These are phyloP conservation scores for Parascedosporium putredinis DNA, from an alignment of 2,329 filamentous ascomycete species.

Conservation along the genomic window DNA sequence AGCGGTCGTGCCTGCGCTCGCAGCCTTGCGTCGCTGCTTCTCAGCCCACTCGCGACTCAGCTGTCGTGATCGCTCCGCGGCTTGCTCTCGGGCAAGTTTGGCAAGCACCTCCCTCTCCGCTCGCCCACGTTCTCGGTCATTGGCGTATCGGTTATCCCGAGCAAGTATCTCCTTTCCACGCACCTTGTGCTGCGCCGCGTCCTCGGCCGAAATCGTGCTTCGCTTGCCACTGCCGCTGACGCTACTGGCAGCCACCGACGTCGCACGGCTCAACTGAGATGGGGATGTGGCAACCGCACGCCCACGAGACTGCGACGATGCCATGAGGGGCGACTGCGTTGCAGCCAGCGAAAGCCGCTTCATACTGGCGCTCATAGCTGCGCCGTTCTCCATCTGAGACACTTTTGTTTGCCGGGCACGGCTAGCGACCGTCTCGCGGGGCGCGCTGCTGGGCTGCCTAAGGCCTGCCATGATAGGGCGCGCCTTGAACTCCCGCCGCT, in stretches of 20 bases:
- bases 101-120: slow-evolving; percentile 43
- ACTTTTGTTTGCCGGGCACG: slow-evolving; percentile 39
- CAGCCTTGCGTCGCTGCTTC: slow-evolving; percentile 37
- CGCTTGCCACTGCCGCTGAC: slow-evolving; percentile 23
- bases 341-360: slow-evolving; percentile 17
- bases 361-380: slow-evolving; percentile 11
- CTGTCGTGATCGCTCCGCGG: slow-evolving; percentile 49
- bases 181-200: slow-evolving; percentile 37
- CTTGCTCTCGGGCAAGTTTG: slow-evolving; percentile 45
- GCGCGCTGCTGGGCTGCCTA: slow-evolving; percentile 27
- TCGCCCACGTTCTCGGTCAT: slow-evolving; percentile 41
- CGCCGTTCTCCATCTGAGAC: slow-evolving; percentile 18
- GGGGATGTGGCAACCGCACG: slow-evolving; percentile 16
- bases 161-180: slow-evolving; percentile 44
- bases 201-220: slow-evolving; percentile 40
- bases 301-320: slow-evolving; percentile 16
- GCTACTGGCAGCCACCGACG: slow-evolving; percentile 36
- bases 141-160: slow-evolving; percentile 36
- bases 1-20: slow-evolving; percentile 8
- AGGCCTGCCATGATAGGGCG: slow-evolving; percentile 40
- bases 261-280: slow-evolving; percentile 24
- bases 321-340: slow-evolving; percentile 4
- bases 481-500: slow-evolving; percentile 54
- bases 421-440: slow-evolving; percentile 49
- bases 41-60: slow-evolving; percentile 54